Conservation (phyloP, 495 filamentous ascomycete species). For the Pseudomonodictys pantanalensis region DNA sequence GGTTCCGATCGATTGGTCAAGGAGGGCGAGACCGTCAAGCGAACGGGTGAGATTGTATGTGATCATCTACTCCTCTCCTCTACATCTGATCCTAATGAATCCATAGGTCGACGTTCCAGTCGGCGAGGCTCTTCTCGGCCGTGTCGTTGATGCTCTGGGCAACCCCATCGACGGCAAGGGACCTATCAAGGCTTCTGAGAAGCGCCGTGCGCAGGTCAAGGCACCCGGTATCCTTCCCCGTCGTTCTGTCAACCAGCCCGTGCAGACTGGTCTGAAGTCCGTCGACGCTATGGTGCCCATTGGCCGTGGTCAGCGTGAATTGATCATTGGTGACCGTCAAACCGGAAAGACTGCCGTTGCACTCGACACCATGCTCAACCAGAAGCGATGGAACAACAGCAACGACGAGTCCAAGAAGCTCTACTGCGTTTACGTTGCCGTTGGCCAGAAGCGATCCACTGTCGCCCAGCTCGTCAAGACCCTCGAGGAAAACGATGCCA, state of each 20-base stretch:
- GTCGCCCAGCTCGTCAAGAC: constrained; percentile 99
- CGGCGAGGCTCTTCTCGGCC: constrained; percentile 86
- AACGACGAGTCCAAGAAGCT: constrained; percentile 95
- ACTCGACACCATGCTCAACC: constrained; percentile 97
- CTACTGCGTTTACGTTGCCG: constrained; percentile 98
- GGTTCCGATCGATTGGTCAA: constrained; percentile 99
- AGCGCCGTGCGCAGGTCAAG: constrained; percentile 96
- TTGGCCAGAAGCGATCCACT: constrained; percentile 99
- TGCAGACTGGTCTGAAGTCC: constrained; percentile 98
- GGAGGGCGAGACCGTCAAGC: constrained; percentile 99
- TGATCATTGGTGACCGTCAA: constrained; percentile 99
- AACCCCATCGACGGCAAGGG: constrained; percentile 99
- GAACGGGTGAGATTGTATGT: constrained; percentile 98
- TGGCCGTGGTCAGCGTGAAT: constrained; percentile 98
- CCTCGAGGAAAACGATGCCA: constrained; percentile 98
- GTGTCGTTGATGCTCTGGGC: constrained; percentile 96
- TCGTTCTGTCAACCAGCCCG: constrained; percentile 93
- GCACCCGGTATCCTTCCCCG: constrained; percentile 97
- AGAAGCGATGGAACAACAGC: constrained; percentile 93
- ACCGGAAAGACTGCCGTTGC: constrained; percentile 99
- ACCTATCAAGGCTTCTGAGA: constrained; percentile 85
- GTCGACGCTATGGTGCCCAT: constrained; percentile 99
- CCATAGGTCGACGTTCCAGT: constrained; percentile 92
- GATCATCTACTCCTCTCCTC: neutral
- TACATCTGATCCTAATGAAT: constrained; percentile 26